phyloP scores from a whole-genome alignment of 2,329 filamentous ascomycete species.

The Xylaria sp. region DNA sequence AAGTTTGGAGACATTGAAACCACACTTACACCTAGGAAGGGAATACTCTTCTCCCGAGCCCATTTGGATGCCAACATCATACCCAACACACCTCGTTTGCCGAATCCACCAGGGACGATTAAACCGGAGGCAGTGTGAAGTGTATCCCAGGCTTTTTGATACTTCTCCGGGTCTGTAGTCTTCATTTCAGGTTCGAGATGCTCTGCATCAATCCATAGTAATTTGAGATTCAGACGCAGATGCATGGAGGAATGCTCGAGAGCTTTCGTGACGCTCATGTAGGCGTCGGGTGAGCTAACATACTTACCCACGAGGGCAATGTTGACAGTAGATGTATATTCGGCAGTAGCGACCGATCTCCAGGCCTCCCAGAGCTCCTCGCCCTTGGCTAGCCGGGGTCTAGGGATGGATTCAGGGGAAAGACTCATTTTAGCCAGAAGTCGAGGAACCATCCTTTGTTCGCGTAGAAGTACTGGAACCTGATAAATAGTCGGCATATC shows the following conservation, averaged over 20 bases:
- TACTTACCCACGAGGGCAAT: constrained; percentile 98
- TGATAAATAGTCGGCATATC: constrained; percentile 94
- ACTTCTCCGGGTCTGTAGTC: constrained; percentile 74
- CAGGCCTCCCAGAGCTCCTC: constrained; percentile 80
- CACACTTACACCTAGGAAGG: constrained; percentile 75
- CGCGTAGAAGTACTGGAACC: constrained; percentile 88
- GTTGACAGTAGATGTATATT: constrained; percentile 74
- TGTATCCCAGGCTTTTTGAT: constrained; percentile 86
- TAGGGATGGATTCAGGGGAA: constrained; percentile 71
- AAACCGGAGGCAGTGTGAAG: constrained; percentile 76
- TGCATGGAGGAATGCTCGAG: constrained; percentile 93
- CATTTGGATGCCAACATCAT: constrained; percentile 91
- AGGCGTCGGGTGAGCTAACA: constrained; percentile 83
- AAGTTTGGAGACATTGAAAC: not conserved
- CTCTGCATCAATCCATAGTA: constrained; percentile 87
- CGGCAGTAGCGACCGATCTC: constrained; percentile 77
- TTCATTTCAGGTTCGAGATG: constrained; percentile 78
- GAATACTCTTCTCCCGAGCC: constrained; percentile 83
- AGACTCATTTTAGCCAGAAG: constrained; percentile 63
- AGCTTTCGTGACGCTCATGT: constrained; percentile 83
- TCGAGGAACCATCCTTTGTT: constrained; percentile 79
- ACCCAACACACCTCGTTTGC: constrained; percentile 82
- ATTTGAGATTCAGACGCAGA: constrained; percentile 80
- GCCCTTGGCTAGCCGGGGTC: constrained; percentile 71
- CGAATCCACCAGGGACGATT: constrained; percentile 82